Base-by-base conservation (phyloP, 768 basidiomycete species). In the Rhizopogon sp. region DNA sequence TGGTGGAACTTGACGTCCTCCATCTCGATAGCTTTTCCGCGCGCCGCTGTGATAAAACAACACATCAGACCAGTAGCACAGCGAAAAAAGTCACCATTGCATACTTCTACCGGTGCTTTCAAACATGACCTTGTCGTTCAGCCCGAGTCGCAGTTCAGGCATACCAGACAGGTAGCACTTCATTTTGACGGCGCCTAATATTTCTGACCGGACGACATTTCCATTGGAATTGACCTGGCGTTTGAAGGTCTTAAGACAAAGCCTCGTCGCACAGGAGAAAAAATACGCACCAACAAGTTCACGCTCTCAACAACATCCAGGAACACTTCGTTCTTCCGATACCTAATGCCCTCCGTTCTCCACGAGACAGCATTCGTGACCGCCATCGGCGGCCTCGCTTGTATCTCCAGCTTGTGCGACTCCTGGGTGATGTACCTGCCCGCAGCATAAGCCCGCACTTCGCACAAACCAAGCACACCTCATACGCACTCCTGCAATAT, bases 71-170 rank as follows among this genome's bases (percentile, higher is more conserved):
- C 56, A 43, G 16, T 7, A 40, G 43, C 46, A 31, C 11, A 29
- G 29, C 39, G 35, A 50, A 40, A 29, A 9, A 43, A 33, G 51
- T 28, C 33, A 28, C 4, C 3, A 52, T 13, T 35, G 77, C 90
- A 65, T 68, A 95, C 93, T 93, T 63, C 97, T 81, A 17, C 96
- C 96, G 2, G 96, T 98, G 65, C 80, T 91, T 72, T 99, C 97
- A 64, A 98, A 98, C 96, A 99, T 98, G 70, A 98, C 94, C 73
- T 98, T 98, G 76, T 99, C 96, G 72, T 99, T 99, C 54, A 99
- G 76, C 3, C 96, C 97, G 29, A 99, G 72, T 56, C 96, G 80
- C 44, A 98, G 78, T 68, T 99, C 97, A 16, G 97, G 97, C 97
- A 98, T 99, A n/a, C 97, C 97, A 8, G 93, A 94, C 2, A 99